Conservation (phyloP, 192 early-diverging fungal species). For the Gorgonomyces haynaldii region DNA sequence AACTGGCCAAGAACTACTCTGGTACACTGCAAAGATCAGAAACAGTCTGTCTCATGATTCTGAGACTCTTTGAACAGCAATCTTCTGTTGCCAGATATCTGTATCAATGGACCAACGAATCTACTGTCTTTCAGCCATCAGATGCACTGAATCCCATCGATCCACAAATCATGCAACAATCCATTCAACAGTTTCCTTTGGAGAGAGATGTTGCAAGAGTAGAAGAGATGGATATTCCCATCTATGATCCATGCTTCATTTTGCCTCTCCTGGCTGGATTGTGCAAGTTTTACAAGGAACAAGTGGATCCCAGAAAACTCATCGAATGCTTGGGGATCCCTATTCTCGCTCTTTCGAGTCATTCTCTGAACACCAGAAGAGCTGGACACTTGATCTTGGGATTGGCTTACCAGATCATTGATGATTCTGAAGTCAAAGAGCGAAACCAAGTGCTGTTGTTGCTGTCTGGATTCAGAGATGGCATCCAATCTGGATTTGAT, state of each 20-base stretch:
- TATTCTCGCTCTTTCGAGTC: slow-evolving; percentile 50
- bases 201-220: neutral
- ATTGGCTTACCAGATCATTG: slow-evolving; percentile 43
- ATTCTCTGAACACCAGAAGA: slow-evolving; percentile 38
- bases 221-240: slow-evolving; percentile 13
- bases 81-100: slow-evolving; percentile 47
- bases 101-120: slow-evolving; percentile 44
- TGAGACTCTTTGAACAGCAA: slow-evolving; percentile 42
- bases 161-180: slow-evolving; percentile 48
- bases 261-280: slow-evolving; percentile 54
- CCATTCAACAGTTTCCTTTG: slow-evolving; percentile 41
- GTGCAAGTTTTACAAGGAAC: slow-evolving; percentile 28
- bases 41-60: slow-evolving; percentile 31
- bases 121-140: slow-evolving; percentile 21
- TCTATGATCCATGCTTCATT: slow-evolving; percentile 61
- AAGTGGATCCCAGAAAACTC: slow-evolving; percentile 46
- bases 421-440: slow-evolving; percentile 41
- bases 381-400: slow-evolving; percentile 58
- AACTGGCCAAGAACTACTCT: slow-evolving; percentile 1
- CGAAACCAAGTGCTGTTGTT: slow-evolving; percentile 58
- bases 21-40: slow-evolving; percentile 7
- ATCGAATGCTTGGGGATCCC: slow-evolving; percentile 59
- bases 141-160: slow-evolving; percentile 55
- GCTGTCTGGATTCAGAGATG: slow-evolving; percentile 56
- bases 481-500: slow-evolving; percentile 39